Percentiles rank a stretch among this genome's conserved stretches.
These are phyloP conservation scores for Tetraselmis striata DNA, from an alignment of 139 green algal species.

Conservation along the genomic window DNA sequence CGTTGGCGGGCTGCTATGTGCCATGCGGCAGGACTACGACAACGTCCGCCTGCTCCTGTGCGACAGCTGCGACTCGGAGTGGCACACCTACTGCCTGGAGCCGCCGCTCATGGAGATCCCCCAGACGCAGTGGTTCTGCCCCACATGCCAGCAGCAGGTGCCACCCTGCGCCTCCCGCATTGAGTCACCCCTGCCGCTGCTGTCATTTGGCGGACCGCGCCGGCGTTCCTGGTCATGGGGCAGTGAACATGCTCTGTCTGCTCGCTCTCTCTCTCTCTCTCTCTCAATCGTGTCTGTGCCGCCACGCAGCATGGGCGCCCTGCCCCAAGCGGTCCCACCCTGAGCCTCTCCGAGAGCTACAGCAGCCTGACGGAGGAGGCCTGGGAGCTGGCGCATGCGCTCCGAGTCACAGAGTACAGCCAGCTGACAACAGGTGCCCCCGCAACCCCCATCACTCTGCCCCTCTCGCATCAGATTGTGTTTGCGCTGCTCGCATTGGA, in stretches of 20 bases:
- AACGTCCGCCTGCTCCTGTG: constrained; percentile 46
- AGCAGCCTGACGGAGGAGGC: not conserved
- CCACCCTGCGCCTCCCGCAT: too few relatives aligned
- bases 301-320: too few relatives aligned
- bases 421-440: not conserved
- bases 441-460: not conserved
- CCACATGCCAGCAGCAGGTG: constrained; percentile 25
- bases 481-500: not conserved
- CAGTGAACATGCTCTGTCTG: too few relatives aligned
- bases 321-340: too few relatives aligned
- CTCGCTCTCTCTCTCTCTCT: too few relatives aligned
- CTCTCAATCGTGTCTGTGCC: too few relatives aligned
- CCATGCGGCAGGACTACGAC: constrained; percentile 50
- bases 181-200: too few relatives aligned
- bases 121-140: constrained; percentile 57
- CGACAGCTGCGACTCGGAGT: constrained; percentile 57
- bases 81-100: constrained; percentile 69
- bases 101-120: constrained; percentile 59
- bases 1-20: too few relatives aligned
- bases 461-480: not conserved
- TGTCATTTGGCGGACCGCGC: too few relatives aligned
- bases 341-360: not conserved
- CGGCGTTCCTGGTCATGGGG: too few relatives aligned
- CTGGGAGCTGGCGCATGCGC: not conserved
- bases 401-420: not conserved